Percentiles rank a stretch among this genome's conserved stretches.
These are phyloP conservation scores for Clitopilus hobsonii DNA, from an alignment of 768 basidiomycete species.

Conservation along the genomic window DNA sequence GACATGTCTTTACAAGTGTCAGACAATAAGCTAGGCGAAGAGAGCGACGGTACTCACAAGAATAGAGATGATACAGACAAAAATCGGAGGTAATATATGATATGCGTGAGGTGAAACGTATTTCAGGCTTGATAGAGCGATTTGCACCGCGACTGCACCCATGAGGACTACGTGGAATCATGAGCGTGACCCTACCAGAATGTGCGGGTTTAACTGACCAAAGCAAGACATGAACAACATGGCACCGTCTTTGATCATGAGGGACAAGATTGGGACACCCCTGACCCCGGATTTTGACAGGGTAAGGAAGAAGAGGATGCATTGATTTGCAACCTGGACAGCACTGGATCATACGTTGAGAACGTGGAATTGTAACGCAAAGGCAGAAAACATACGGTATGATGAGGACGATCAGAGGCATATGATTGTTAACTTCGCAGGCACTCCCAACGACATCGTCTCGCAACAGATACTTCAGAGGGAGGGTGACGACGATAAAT, in stretches of 20 bases:
- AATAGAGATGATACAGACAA: background rate
- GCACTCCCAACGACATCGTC: background rate
- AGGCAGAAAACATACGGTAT: background rate
- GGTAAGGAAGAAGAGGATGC: background rate
- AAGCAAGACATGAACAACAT: background rate
- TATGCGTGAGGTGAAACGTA: background rate
- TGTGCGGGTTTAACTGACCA: background rate
- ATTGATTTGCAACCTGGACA: background rate
- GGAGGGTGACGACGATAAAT: background rate
- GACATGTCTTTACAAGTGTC: background rate
- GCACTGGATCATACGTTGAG: background rate
- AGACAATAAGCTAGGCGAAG: background rate
- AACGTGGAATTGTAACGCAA: background rate
- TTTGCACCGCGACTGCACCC: background rate
- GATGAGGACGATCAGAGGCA: background rate
- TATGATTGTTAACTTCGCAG: background rate
- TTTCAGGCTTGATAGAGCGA: background rate
- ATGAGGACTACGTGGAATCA: background rate
- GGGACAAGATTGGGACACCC: background rate
- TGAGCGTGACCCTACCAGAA: background rate
- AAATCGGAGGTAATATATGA: background rate
- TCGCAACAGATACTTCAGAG: background rate
- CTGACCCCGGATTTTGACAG: background rate
- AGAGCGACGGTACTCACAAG: background rate
- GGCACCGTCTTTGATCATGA: background rate